Base-by-base conservation (phyloP, 306 rosid species). In the Casuarina equisetifolia region DNA sequence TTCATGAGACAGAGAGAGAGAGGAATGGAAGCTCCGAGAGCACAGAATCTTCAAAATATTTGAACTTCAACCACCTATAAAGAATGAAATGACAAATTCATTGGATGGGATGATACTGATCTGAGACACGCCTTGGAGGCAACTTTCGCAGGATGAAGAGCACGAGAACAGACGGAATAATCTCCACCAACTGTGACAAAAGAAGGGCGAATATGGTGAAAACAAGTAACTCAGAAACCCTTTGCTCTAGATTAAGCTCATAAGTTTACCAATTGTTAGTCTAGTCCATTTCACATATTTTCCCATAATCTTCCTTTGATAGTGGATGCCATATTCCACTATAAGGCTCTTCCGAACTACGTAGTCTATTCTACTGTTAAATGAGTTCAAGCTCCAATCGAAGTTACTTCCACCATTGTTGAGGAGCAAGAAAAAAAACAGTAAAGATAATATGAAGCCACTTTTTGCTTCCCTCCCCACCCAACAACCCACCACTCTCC, bases 141-240 rank as follows among this genome's bases (percentile, higher is more conserved):
- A 92, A 80, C 87, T 92, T 92, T 44, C 97, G 57, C 72, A 92
- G 83, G 70, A 90, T 89, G 81, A 88, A 87, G 17, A 92, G 88
- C 74, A 92, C 96, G 84, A 92, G 71, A 13, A 89, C 91, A 0
- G 93, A 90, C 36, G 97, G 97, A 73, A 84, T 81, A 50, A 92
- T 85, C 87, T 92, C 97, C 58, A 89, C 93, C 83, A 90, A 74
- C 97, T 90, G 87, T 74, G 57, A 32, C 46, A 0, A 69, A 43
- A 66, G 25, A 73, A 68, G 74, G 3, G 4, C 12, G 8, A 59
- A 46, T 32, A 66, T 43, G 52, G 40, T 46, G 63, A 17, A 40
- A 48, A 40, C 32, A 11, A 59, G 16, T 25, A 3, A 43, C 46
- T 19, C 25, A 13, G 45, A 6, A 66, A 25, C 1, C 52, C 74